Percentiles rank a stretch among this genome's conserved stretches.
phyloP scores from a whole-genome alignment of 2,329 filamentous ascomycete genomes.

The Fusarium staphyleae region DNA sequence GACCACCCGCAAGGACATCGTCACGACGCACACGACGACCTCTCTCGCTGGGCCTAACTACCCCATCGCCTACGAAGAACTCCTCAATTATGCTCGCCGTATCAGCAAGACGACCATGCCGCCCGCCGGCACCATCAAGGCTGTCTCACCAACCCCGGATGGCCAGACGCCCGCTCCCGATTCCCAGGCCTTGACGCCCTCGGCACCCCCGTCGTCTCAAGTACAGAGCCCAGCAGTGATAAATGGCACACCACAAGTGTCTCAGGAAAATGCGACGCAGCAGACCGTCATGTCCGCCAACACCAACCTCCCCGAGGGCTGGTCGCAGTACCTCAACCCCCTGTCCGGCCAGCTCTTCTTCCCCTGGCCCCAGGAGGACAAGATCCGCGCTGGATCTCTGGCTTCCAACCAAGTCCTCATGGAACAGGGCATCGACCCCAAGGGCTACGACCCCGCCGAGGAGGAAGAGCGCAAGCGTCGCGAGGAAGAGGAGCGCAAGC shows the following conservation, averaged over 20 bases:
- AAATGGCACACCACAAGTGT: constrained; percentile 44
- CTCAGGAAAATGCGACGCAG: constrained; percentile 45
- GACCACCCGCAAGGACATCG: constrained; percentile 75
- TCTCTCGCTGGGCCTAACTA: constrained; percentile 60
- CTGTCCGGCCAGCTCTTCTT: constrained; percentile 67
- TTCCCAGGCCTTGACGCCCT: constrained; percentile 44
- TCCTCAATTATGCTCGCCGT: constrained; percentile 78
- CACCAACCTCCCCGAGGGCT: constrained; percentile 57
- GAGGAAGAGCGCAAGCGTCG: constrained; percentile 60
- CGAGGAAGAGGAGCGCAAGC: constrained; percentile 58
- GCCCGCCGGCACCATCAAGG: constrained; percentile 60
- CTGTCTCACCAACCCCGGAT: constrained; percentile 43
- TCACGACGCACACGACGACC: constrained; percentile 65
- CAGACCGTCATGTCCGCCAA: constrained; percentile 44
- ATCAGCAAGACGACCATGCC: constrained; percentile 84
- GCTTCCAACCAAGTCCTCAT: constrained; percentile 67
- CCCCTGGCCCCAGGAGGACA: constrained; percentile 77
- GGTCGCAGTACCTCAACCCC: constrained; percentile 62
- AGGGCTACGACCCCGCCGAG: constrained; percentile 63
- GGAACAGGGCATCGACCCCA: constrained; percentile 68
- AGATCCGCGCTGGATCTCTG: constrained; percentile 73
- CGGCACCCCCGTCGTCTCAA: constrained; percentile 45
- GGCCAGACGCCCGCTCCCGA: constrained; percentile 45
- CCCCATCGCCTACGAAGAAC: constrained; percentile 72
- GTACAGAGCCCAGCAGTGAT: constrained; percentile 45